Evolutionary conservation across 2,329 filamentous ascomycete species (phyloP).

Genomic region (Pseudogymnoascus sp.): DNA sequence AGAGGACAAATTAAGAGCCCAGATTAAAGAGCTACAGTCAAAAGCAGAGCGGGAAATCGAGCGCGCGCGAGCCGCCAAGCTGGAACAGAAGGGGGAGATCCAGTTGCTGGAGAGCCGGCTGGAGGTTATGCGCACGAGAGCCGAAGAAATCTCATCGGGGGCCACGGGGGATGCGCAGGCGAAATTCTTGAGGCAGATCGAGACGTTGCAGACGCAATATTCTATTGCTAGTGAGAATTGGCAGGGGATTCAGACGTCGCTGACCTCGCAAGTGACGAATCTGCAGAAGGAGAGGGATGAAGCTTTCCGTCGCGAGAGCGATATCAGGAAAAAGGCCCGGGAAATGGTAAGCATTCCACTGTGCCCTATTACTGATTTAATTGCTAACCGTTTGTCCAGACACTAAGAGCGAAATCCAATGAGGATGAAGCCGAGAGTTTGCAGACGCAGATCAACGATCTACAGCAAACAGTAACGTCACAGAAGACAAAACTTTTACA

Average conservation of each 20-base stretch:
- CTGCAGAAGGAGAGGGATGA: constrained; percentile 92
- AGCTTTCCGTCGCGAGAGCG: constrained; percentile 69
- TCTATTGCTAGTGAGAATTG: constrained; percentile 92
- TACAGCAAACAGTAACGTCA: constrained; percentile 54
- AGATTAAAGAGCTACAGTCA: constrained; percentile 64
- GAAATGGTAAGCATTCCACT: constrained; percentile 56
- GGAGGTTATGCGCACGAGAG: constrained; percentile 73
- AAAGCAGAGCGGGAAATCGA: constrained; percentile 66
- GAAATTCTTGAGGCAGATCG: constrained; percentile 86
- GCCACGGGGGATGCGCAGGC: constrained; percentile 74
- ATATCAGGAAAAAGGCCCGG: constrained; percentile 80
- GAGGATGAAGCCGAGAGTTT: constrained; percentile 77
- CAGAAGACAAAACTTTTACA: constrained; percentile 51
- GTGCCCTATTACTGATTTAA: not conserved
- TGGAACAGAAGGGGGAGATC: constrained; percentile 72
- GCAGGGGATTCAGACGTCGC: constrained; percentile 86
- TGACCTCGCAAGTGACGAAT: constrained; percentile 65
- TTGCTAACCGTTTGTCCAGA: constrained; percentile 38
- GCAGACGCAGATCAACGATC: constrained; percentile 52
- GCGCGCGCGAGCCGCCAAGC: constrained; percentile 56
- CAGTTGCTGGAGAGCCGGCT: constrained; percentile 78
- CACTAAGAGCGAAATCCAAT: constrained; percentile 47
- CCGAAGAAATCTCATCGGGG: constrained; percentile 83
- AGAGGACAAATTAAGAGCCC: constrained; percentile 59
- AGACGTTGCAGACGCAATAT: constrained; percentile 93